Evolutionary conservation across 257 asterid genomes (phyloP).

Genomic region (Haberlea rhodopensis): DNA sequence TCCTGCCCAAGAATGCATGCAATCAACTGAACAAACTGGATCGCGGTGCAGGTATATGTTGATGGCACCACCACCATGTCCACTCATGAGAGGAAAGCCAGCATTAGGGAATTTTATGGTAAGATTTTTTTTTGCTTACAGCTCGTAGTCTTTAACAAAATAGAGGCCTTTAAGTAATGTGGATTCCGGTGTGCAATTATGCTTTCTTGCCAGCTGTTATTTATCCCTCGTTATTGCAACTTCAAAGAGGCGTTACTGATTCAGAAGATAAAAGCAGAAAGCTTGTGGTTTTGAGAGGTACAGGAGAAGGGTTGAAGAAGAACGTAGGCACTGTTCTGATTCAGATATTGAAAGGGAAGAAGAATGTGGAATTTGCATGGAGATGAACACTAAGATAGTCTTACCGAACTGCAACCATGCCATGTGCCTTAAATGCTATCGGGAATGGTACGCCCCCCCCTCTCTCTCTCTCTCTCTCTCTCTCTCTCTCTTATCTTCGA

Average conservation of each 20-base stretch:
- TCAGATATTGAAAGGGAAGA: slow-evolving; percentile 82
- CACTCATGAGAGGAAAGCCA: slow-evolving; percentile 91
- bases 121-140: slow-evolving; percentile 25
- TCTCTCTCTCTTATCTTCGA: too few relatives aligned
- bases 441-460: slow-evolving; percentile 60
- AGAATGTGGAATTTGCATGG: slow-evolving; percentile 99
- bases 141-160: background rate
- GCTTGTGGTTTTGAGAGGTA: slow-evolving; percentile 74
- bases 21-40: background rate
- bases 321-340: slow-evolving; percentile 48
- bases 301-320: slow-evolving; percentile 73
- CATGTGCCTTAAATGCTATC: slow-evolving; percentile 93
- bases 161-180: background rate
- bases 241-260: slow-evolving; percentile 77
- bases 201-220: slow-evolving; percentile 61
- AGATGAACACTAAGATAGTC: slow-evolving; percentile 74
- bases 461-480: too few relatives aligned
- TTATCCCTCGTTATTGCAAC: slow-evolving; percentile 87
- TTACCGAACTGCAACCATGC: slow-evolving; percentile 84
- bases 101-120: slow-evolving; percentile 94
- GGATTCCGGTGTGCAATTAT: slow-evolving; percentile 22
- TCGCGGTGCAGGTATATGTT: slow-evolving; percentile 68
- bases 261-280: slow-evolving; percentile 85
- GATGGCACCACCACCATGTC: slow-evolving; percentile 98
- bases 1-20: background rate